Percentiles rank a stretch among this genome's conserved stretches.
These are phyloP conservation scores for Paratinospora sagittata DNA, from an alignment of 164 flowering plant species.

Conservation along the genomic window DNA sequence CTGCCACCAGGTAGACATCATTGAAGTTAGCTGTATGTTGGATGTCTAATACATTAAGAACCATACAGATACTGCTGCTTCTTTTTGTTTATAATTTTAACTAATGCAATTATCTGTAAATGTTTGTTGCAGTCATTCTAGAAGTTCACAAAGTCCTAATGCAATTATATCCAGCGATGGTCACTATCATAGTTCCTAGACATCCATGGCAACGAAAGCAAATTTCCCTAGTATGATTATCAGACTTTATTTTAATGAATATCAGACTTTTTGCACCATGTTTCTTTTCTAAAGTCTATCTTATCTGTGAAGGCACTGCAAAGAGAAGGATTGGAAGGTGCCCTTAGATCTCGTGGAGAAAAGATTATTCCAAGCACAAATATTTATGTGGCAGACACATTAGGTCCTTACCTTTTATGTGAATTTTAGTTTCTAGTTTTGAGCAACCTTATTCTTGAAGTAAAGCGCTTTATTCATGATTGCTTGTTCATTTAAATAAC, in stretches of 20 bases:
- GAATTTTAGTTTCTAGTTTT: background rate
- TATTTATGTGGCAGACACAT: constrained; percentile 73
- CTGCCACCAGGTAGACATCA: background rate
- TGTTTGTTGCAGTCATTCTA: constrained; percentile 53
- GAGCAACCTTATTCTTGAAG: background rate
- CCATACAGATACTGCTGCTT: background rate
- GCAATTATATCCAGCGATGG: constrained; percentile 39
- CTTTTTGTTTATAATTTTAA: background rate
- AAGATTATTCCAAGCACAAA: constrained; percentile 43
- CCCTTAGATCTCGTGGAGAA: constrained; percentile 57
- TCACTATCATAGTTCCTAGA: constrained; percentile 82
- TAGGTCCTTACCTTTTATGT: constrained; percentile 40
- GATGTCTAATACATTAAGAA: background rate
- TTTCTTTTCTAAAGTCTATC: constrained; percentile 6
- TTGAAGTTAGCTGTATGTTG: background rate
- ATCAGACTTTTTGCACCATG: background rate
- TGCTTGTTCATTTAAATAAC: background rate
- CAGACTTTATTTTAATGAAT: background rate
- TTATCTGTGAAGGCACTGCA: constrained; percentile 44
- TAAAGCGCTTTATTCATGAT: background rate
- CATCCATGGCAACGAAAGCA: constrained; percentile 64
- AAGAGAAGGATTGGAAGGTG: constrained; percentile 54
- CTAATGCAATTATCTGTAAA: constrained; percentile 4
- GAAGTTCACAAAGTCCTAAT: constrained; percentile 56
- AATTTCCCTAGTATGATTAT: constrained; percentile 51